phyloP scores from a whole-genome alignment of 148 eudicot species.

The Simmondsia chinensis region DNA sequence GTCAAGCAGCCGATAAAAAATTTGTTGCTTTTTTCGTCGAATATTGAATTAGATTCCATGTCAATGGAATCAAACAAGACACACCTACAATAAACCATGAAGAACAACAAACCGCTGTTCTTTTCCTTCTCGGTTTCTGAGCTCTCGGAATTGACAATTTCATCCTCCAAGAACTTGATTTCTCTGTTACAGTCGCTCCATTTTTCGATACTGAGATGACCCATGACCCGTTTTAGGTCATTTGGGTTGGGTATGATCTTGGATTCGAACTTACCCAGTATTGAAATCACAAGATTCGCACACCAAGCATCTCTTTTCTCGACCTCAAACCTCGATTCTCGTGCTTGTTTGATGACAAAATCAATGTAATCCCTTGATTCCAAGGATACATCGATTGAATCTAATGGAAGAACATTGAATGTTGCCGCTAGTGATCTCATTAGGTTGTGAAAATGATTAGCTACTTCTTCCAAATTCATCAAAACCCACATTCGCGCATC shows the following conservation, averaged over 20 bases:
- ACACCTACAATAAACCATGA: conserved; percentile 51
- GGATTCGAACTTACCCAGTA: conserved; percentile 29
- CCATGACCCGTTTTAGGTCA: conserved; percentile 39
- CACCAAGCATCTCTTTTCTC: conserved; percentile 25
- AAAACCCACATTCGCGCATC: conserved; percentile 59
- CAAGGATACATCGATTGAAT: conserved; percentile 2
- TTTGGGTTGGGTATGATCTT: conserved; percentile 39
- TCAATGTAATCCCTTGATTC: conserved; percentile 34
- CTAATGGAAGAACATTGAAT: conserved; percentile 37
- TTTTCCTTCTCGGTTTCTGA: no score
- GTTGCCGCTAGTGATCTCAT: conserved; percentile 29
- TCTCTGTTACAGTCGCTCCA: conserved; percentile 60
- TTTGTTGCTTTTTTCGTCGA: neutral
- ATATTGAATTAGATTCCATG: neutral
- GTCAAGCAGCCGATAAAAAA: conserved; percentile 23
- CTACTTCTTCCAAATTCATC: conserved; percentile 21
- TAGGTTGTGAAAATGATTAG: conserved; percentile 23
- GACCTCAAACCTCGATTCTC: conserved; percentile 17
- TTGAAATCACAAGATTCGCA: conserved; percentile 8
- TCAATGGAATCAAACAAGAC: conserved; percentile 32
- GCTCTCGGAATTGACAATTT: no score
- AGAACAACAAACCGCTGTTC: conserved; percentile 31
- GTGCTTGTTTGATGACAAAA: conserved; percentile 31
- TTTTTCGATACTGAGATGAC: conserved; percentile 37
- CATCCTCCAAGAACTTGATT: conserved; percentile 50